Percentiles rank a stretch among this genome's conserved stretches.
These are phyloP conservation scores for Trypethelium eluteriae DNA, from an alignment of 495 filamentous ascomycete genomes.

Conservation along the genomic window DNA sequence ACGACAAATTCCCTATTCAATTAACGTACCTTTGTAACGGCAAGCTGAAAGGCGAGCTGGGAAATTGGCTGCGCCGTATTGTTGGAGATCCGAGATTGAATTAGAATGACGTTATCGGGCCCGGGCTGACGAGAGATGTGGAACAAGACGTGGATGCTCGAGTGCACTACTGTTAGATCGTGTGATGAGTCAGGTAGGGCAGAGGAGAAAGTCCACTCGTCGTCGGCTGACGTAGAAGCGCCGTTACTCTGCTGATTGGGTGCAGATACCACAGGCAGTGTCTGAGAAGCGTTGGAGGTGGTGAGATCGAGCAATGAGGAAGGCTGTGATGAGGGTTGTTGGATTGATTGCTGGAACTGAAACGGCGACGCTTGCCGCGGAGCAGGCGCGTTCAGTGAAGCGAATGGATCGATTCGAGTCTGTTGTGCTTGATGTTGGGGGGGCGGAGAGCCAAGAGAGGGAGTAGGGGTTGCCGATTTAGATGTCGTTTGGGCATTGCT, in stretches of 20 bases:
- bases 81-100: constrained; percentile 69
- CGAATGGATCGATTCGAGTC: constrained; percentile 38
- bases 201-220: constrained; percentile 92
- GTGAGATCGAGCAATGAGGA: constrained; percentile 3
- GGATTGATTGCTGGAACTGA: constrained; percentile 38
- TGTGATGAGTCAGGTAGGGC: constrained; percentile 66
- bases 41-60: constrained; percentile 82
- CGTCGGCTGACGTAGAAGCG: constrained; percentile 44
- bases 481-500: constrained; percentile 26
- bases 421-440: constrained; percentile 35
- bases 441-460: constrained; percentile 33
- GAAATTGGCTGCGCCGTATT: constrained; percentile 59
- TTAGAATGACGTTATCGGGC: constrained; percentile 46
- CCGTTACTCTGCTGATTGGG: constrained; percentile 34
- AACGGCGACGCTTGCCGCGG: constrained; percentile 36
- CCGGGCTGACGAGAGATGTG: constrained; percentile 32
- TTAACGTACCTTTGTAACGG: constrained; percentile 75
- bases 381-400: constrained; percentile 26
- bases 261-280: constrained; percentile 17
- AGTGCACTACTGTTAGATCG: constrained; percentile 53
- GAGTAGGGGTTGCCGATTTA: constrained; percentile 28
- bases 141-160: constrained; percentile 49
- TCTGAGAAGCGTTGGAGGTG: constrained; percentile 1
- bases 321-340: constrained; percentile 17
- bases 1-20: neutral